These are phyloP conservation scores for Pseudozyma hubeiensis DNA, from an alignment of 1,284 basidiomycete genomes.

Conservation along the genomic window DNA sequence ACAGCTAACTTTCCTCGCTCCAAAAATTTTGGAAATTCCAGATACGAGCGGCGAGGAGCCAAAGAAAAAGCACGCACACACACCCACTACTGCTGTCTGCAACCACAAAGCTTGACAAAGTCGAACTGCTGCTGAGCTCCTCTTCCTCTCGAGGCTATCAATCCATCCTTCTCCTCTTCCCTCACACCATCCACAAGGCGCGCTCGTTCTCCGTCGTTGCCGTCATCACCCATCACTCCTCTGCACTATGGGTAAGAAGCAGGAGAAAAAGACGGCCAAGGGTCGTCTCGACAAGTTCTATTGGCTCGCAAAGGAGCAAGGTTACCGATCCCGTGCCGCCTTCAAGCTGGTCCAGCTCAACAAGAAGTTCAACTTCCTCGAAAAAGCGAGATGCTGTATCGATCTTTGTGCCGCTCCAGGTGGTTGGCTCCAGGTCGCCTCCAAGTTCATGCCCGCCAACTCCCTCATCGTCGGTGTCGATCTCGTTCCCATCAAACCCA, in stretches of 20 bases:
- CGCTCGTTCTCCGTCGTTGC: neutral
- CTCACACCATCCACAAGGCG: conserved; percentile 4
- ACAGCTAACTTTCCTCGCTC: neutral
- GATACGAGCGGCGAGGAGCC: neutral
- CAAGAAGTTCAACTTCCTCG: conserved; percentile 95
- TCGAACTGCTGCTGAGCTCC: conserved; percentile 2
- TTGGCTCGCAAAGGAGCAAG: conserved; percentile 82
- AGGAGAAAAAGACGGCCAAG: conserved; percentile 68
- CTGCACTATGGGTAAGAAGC: conserved; percentile 62
- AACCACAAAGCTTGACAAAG: too few relatives aligned
- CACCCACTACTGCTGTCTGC: too few relatives aligned
- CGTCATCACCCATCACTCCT: neutral
- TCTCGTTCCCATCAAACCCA: conserved; percentile 93
- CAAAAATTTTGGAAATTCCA: conserved; percentile 26
- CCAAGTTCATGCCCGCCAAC: conserved; percentile 96
- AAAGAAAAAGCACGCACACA: neutral
- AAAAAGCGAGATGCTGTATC: conserved; percentile 90
- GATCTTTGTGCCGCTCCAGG: conserved; percentile 99
- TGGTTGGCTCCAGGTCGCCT: conserved; percentile 98
- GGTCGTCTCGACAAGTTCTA: conserved; percentile 68
- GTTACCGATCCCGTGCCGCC: conserved; percentile 97
- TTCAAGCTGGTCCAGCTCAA: conserved; percentile 99
- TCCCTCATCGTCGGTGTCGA: conserved; percentile 97
- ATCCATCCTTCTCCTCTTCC: conserved; percentile 12
- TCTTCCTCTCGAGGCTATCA: conserved; percentile 1